phyloP scores from a whole-genome alignment of 805 yeast genomes.

The Nakazawaea ambrosiae region DNA sequence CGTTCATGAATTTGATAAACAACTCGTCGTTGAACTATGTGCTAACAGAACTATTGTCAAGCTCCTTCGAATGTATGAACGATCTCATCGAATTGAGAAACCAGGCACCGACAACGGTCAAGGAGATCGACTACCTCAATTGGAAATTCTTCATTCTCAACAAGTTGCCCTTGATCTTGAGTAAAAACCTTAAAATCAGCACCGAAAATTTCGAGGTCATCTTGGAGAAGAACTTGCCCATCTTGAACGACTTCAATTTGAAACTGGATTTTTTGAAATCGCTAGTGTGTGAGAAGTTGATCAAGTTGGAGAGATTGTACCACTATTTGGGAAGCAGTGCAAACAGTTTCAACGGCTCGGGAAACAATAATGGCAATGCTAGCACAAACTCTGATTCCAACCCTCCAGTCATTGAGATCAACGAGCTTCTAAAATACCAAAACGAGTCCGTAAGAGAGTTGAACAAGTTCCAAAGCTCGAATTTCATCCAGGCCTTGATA shows the following conservation, averaged over 20 bases:
- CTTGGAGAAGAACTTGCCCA: conserved; percentile 5
- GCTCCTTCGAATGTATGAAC: conserved; percentile 8
- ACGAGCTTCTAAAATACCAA: conserved; percentile 24
- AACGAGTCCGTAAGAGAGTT: conserved; percentile 20
- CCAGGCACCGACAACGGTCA: not conserved
- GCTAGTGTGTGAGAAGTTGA: conserved; percentile 5
- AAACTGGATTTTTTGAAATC: conserved; percentile 4
- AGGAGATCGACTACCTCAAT: not conserved
- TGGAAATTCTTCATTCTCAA: conserved; percentile 8
- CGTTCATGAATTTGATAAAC: conserved; percentile 5
- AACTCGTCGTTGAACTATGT: conserved; percentile 5
- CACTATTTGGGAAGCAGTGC: conserved; percentile 1
- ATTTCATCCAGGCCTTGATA: conserved; percentile 23
- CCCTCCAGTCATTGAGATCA: conserved; percentile 15
- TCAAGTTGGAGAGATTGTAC: conserved; percentile 10
- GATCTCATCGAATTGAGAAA: not conserved
- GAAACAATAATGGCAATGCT: not conserved
- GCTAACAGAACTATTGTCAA: conserved; percentile 6
- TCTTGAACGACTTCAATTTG: not conserved
- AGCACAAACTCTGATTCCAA: not conserved
- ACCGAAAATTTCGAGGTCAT: conserved; percentile 7
- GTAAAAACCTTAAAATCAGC: conserved; percentile 2
- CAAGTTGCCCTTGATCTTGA: conserved; percentile 7
- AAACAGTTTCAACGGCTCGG: not conserved
- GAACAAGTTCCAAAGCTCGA: conserved; percentile 19